Base-by-base conservation (phyloP, 2,329 filamentous ascomycete genomes). In the Colletotrichum ledebouriae region DNA sequence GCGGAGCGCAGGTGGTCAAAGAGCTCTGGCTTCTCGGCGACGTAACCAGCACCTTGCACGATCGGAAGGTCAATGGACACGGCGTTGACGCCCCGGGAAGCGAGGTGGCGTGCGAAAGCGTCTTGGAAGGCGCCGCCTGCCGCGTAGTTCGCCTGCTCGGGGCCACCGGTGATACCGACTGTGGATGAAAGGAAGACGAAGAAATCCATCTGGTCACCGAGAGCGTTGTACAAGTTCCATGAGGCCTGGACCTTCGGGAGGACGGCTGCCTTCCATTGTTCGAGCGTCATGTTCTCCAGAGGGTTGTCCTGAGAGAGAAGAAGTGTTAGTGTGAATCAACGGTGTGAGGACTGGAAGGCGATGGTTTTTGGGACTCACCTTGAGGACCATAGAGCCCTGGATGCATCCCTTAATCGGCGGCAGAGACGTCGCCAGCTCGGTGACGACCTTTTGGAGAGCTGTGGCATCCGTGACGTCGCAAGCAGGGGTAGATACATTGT, bases 31-130 rank as follows among this genome's bases (percentile, higher is more conserved):
- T 84, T 83, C 65, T 85, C 81, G 1, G 84, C 83, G 2, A 87
- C 75, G 72, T 86, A 86, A 3, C 85, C 85, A 1, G 83, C 80
- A 67, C 83, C 84, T 0, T 78, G 79, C 9, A 90, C 81, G 1
- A 81, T 81, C 0, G 86, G 86, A 13, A 90, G 76, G 71, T 89
- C 82, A 2, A 90, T 77, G 0, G 82, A 81, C 0, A 83, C 79
- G 25, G 82, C 84, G 3, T 81, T 77, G 2, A 84, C 74, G 2
- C 83, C 82, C 1, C 73, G 73, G 6, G 69, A 47, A 0, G 77
- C 75, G 3, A 84, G 78, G 68, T 82, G 76, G 22, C 78, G 77
- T 4, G 79, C 81, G 22, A 85, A 75, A 1, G 78, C 76, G 60
- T 84, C 76, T 73, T 83, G 78, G 72, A 78, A 86, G 7, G 71